phyloP scores from a whole-genome alignment of 331 rosid genomes.

The Rhamnella rubrinervis region DNA sequence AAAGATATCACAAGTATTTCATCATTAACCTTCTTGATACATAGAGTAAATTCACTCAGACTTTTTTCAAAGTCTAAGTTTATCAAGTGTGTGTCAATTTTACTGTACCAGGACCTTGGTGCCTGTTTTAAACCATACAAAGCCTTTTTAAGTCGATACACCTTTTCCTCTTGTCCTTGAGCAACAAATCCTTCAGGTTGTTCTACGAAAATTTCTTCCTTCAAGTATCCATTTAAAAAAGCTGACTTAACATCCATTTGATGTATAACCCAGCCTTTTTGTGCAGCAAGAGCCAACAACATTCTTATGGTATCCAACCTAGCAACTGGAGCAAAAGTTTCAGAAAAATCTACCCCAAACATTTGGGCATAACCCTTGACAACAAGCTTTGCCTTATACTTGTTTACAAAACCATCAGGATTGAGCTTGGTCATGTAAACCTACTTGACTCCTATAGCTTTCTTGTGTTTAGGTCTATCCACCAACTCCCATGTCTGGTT shows the following conservation, averaged over 20 bases:
- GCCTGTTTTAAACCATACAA: neutral
- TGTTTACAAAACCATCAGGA: neutral
- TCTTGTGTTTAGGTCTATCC: neutral
- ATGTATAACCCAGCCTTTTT: neutral
- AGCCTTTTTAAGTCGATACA: neutral
- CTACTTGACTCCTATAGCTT: neutral
- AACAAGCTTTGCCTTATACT: conserved; percentile 3
- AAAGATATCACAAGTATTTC: neutral
- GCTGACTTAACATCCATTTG: neutral
- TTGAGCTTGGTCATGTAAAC: neutral
- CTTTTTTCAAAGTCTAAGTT: neutral
- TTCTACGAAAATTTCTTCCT: neutral
- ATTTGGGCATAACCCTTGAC: conserved; percentile 4
- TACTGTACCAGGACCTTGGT: too few species aligned
- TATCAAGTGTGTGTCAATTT: too few species aligned
- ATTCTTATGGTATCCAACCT: neutral
- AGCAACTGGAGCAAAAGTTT: neutral
- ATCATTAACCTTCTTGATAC: neutral
- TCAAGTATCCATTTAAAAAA: neutral
- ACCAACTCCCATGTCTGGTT: neutral
- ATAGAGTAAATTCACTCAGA: neutral
- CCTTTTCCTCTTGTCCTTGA: neutral
- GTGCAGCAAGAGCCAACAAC: neutral
- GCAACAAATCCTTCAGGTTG: neutral
- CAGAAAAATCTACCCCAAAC: neutral